Evolutionary conservation across 2,329 filamentous ascomycete species (phyloP).

Genomic region (Aspergillus aculeatus): DNA sequence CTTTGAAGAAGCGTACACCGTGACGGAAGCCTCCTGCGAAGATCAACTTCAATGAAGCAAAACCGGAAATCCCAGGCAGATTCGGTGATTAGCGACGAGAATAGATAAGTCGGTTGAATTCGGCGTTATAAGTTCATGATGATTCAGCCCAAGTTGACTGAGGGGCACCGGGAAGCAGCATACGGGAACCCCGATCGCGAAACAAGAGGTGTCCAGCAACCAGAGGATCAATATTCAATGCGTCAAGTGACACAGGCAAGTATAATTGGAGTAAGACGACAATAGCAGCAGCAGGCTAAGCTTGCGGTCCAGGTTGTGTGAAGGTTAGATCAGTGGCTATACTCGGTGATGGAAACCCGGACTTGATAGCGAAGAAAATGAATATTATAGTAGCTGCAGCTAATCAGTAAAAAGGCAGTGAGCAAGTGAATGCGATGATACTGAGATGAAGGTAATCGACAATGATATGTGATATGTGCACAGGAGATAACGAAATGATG

Average conservation of each 20-base stretch:
- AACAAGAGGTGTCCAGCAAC: not conserved
- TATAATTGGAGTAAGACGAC: not conserved
- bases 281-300: not conserved
- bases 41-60: not conserved
- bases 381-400: not conserved
- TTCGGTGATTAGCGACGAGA: not conserved
- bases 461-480: not conserved
- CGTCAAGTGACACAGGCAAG: not conserved
- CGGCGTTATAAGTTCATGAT: slow-evolving; percentile 10
- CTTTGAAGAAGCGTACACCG: not conserved
- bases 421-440: not conserved
- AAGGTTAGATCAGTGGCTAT: not conserved
- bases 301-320: not conserved
- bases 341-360: not conserved
- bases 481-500: not conserved
- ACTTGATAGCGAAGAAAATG: not conserved
- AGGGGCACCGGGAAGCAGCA: slow-evolving; percentile 4
- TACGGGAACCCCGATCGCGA: slow-evolving; percentile 1
- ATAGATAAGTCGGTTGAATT: not conserved
- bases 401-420: not conserved
- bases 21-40: slow-evolving; percentile 8
- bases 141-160: slow-evolving; percentile 1
- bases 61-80: not conserved
- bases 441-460: not conserved
- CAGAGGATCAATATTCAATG: not conserved